Conservation (phyloP, 163 green algal species). For the Picocystis sp. region DNA sequence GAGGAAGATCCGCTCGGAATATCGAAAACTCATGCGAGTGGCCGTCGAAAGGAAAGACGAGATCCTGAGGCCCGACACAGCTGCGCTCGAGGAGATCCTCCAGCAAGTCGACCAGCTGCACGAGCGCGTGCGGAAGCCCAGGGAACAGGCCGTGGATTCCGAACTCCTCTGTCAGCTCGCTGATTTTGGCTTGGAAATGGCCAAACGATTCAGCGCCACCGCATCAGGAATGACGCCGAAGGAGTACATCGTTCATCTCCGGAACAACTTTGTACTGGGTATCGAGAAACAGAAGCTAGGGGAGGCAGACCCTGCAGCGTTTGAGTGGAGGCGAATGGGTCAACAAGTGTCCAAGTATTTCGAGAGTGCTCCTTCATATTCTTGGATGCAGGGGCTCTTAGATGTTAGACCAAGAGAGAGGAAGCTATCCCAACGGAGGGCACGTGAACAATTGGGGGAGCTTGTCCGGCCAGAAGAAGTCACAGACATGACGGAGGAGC, state of each 20-base stretch:
- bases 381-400: background rate
- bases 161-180: background rate
- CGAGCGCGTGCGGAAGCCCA: background rate
- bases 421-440: background rate
- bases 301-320: background rate
- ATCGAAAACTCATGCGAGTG: too few relatives aligned
- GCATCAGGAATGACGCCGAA: background rate
- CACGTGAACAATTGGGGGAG: background rate
- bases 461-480: constrained; percentile 3
- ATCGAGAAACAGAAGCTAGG: background rate
- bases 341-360: constrained; percentile 1
- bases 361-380: background rate
- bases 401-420: background rate
- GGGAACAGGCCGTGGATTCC: constrained; percentile 1
- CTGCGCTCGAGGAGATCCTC: background rate
- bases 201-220: background rate
- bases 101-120: background rate
- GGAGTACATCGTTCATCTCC: background rate
- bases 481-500: background rate
- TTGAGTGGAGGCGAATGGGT: background rate
- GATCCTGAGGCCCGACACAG: background rate
- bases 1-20: too few relatives aligned
- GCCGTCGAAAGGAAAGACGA: background rate
- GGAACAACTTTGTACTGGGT: background rate
- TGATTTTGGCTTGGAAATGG: background rate